These are phyloP conservation scores for Achlya hypogyna DNA, from an alignment of 352 stramenopile genomes.

Conservation along the genomic window DNA sequence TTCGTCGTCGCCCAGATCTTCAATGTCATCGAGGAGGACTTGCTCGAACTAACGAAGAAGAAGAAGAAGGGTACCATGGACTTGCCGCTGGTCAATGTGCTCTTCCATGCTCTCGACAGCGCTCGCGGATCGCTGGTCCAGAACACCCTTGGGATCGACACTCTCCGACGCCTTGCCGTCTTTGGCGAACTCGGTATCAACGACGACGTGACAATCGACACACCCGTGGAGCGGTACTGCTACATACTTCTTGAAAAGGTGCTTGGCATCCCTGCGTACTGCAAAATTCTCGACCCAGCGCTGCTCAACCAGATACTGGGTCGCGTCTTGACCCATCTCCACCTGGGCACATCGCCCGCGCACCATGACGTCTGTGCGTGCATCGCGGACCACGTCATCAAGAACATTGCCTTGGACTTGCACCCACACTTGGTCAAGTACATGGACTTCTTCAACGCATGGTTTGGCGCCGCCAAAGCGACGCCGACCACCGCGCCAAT, in stretches of 20 bases:
- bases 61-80: not conserved
- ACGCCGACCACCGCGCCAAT: not conserved
- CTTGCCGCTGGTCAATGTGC: not conserved
- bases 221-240: not conserved
- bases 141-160: not conserved
- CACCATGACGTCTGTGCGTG: not conserved
- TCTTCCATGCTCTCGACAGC: not conserved
- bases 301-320: not conserved
- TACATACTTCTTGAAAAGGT: slow-evolving; percentile 10
- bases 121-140: not conserved
- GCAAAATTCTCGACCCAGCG: not conserved
- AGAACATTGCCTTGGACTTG: not conserved
- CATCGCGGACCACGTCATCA: slow-evolving; percentile 2
- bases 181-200: slow-evolving; percentile 7
- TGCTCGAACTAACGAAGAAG: not conserved
- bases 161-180: not conserved
- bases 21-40: slow-evolving; percentile 6
- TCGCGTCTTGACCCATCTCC: not conserved
- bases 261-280: slow-evolving; percentile 1
- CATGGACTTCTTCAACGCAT: slow-evolving; percentile 17
- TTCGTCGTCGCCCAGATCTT: slow-evolving; percentile 11
- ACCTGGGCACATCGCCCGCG: not conserved
- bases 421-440: not conserved
- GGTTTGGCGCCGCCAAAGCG: not conserved
- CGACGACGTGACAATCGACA: not conserved